A percentile compares a stretch with the other conserved stretches of the same genome.
Evolutionary conservation across 192 early-diverging fungal species (phyloP).

Genomic region (Coemansia sp.): DNA sequence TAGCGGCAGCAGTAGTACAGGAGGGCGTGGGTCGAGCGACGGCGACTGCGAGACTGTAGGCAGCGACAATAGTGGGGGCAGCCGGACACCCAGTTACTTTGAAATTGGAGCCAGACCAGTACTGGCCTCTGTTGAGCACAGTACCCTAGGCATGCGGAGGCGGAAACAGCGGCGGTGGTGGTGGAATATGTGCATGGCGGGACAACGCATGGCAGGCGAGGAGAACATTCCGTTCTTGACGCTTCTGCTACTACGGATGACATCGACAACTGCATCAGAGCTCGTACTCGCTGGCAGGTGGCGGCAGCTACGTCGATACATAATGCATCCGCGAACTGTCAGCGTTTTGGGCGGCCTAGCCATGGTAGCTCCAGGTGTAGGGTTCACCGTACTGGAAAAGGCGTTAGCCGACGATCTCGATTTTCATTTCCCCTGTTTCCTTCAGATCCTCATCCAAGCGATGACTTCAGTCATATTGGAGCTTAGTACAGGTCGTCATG

Average conservation of each 20-base stretch:
- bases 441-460: slow-evolving; percentile 27
- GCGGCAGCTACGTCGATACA: neutral
- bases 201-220: slow-evolving; percentile 1
- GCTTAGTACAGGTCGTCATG: slow-evolving; percentile 14
- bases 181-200: too few species aligned
- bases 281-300: neutral
- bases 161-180: neutral
- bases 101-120: neutral
- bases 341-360: slow-evolving; percentile 18
- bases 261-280: neutral
- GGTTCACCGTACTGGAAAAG: slow-evolving; percentile 23
- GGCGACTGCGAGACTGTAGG: slow-evolving; percentile 14
- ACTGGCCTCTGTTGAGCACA: neutral
- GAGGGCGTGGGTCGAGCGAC: slow-evolving; percentile 22
- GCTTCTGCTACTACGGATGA: slow-evolving; percentile 11
- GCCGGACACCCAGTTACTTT: slow-evolving; percentile 8
- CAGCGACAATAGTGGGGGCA: slow-evolving; percentile 10
- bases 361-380: slow-evolving; percentile 10
- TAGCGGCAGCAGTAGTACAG: neutral
- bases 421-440: slow-evolving; percentile 26
- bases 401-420: slow-evolving; percentile 22
- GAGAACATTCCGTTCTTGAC: slow-evolving; percentile 28
- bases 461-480: slow-evolving; percentile 18
- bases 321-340: slow-evolving; percentile 19
- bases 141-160: neutral